A percentile compares a stretch with the other conserved stretches of the same genome.
These are phyloP conservation scores for Pulveroboletus sp. DNA, from an alignment of 768 basidiomycete species.

Conservation along the genomic window DNA sequence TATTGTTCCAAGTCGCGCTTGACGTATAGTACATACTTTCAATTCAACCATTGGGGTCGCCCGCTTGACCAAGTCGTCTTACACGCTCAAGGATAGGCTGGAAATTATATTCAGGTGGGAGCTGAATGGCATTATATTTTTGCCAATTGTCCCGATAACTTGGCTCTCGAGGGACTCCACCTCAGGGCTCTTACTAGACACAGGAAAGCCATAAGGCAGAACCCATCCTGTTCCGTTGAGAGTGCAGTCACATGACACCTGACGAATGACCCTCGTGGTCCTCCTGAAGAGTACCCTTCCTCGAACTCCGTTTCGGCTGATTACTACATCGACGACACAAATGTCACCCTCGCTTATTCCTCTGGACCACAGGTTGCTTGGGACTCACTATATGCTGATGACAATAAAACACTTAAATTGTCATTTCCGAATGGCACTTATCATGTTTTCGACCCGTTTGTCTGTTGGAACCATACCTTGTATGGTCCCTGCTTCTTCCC, in stretches of 20 bases:
- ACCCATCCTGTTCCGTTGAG: neutral
- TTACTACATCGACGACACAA: slow-evolving; percentile 26
- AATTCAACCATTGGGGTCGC: too few species aligned
- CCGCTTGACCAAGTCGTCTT: too few species aligned
- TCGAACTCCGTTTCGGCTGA: slow-evolving; percentile 11
- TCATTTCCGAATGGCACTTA: slow-evolving; percentile 20
- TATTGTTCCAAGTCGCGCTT: too few species aligned
- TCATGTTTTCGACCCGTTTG: slow-evolving; percentile 17
- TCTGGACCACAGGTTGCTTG: slow-evolving; percentile 24
- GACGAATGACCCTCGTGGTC: neutral
- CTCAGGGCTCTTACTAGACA: neutral
- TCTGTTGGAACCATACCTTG: slow-evolving; percentile 28
- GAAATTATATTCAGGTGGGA: neutral
- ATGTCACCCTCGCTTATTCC: slow-evolving; percentile 19
- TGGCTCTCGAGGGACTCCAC: too few species aligned
- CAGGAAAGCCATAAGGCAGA: neutral
- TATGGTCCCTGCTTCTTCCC: slow-evolving; percentile 1
- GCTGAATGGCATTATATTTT: neutral
- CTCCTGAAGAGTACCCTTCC: neutral
- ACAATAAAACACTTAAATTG: slow-evolving; percentile 8
- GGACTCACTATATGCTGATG: slow-evolving; percentile 17
- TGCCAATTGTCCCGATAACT: neutral
- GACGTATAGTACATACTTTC: too few species aligned
- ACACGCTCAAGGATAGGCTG: neutral
- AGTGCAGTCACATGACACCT: neutral